Evolutionary conservation across 306 rosid species (phyloP), one percentile per base, ranked within the genome.

Genomic region (Gleditsia sinensis): DNA sequence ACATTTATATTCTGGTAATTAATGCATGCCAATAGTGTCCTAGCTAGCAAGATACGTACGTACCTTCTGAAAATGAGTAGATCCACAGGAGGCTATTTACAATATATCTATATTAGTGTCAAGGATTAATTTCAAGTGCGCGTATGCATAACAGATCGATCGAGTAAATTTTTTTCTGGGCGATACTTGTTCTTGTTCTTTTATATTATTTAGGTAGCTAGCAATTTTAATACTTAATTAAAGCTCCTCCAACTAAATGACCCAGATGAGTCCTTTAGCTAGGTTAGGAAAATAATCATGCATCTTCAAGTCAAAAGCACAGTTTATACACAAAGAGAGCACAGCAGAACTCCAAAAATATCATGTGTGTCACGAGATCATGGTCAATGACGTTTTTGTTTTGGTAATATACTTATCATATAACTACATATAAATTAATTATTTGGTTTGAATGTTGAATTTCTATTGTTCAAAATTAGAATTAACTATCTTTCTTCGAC

Each of bases 11-110:
- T 76, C 78, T 40, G 51, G 62, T 69, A 43, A 19, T 72, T 76
- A 76, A 72, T 72, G 75, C 75, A 60, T 21, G 79, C n/a, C 81
- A 57, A 61, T 45, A 21, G 21, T 58, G 79, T 76, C 85, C 82
- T 66, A 66, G n/a, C 65, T 69, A 72, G n/a, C n/a, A n/a, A n/a
- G n/a, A n/a, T n/a, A n/a, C n/a, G n/a, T n/a, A 24, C 67, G 81
- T 75, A 74, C 79, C 50, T 60, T 74, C 64, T 68, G 79, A 58
- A 81, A 60, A 72, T 67, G 67, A 50, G 67, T 75, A 39, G 27
- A 71, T 71, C 55, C 78, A 76, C 61, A 57, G 11, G 82, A 57
- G 13, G 13, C 53, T 58, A 69, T 74, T 53, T 50, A 66, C 54
- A 21, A 14, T 43, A 27, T 45, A 23, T 64, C 9, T 57, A 30